These are phyloP conservation scores for Porcisia hertigi DNA, from an alignment of 208 protist species.

Conservation along the genomic window DNA sequence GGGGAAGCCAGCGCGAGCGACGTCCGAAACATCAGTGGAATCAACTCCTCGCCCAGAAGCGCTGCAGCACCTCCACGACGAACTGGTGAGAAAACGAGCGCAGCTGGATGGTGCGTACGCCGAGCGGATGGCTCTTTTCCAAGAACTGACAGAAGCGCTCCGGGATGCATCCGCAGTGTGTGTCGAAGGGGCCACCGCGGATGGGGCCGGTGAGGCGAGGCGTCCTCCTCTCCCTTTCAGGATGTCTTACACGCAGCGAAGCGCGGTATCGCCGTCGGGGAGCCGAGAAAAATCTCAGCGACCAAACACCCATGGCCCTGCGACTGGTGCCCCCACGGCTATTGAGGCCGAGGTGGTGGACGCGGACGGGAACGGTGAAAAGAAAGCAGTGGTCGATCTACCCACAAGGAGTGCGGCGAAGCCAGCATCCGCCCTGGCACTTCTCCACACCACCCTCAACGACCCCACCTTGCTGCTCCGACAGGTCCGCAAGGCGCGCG, in stretches of 20 bases:
- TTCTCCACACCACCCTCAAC: slow-evolving; percentile 4
- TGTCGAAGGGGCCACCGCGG: background rate
- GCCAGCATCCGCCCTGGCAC: background rate
- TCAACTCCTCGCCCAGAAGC: background rate
- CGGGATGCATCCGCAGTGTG: background rate
- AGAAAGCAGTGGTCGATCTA: background rate
- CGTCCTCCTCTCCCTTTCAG: background rate
- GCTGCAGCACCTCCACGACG: background rate
- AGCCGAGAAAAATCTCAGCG: background rate
- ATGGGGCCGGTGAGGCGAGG: background rate
- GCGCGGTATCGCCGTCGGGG: background rate
- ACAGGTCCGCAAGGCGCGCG: background rate
- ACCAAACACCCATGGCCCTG: background rate
- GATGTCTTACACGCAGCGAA: background rate
- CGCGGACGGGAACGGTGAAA: background rate
- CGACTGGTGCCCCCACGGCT: background rate
- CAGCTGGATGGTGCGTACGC: slow-evolving; percentile 3
- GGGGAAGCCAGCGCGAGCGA: background rate
- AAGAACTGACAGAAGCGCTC: slow-evolving; percentile 2
- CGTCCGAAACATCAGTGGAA: background rate
- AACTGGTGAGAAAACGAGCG: background rate
- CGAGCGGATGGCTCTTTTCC: background rate
- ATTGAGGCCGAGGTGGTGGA: background rate
- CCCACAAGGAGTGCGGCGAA: background rate
- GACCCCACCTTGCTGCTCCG: slow-evolving; percentile 1